Evolutionary conservation across 352 stramenopile species (phyloP).

Genomic region (Globisporangium nagaii): DNA sequence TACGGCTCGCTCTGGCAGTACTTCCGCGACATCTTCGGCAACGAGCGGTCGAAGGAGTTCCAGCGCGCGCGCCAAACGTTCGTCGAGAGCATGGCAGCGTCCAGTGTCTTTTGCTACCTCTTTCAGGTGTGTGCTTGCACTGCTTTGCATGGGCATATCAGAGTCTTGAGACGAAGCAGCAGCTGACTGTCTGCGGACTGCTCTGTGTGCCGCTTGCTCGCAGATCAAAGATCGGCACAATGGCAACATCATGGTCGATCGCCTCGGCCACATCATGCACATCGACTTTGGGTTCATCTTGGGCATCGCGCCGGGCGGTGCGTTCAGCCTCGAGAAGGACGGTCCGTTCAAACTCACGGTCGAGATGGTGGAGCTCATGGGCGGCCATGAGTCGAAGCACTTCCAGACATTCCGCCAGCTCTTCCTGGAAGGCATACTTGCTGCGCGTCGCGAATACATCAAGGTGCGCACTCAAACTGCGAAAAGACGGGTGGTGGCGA

Average conservation of each 20-base stretch:
- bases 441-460: slow-evolving; percentile 74
- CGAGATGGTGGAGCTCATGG: slow-evolving; percentile 93
- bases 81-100: slow-evolving; percentile 86
- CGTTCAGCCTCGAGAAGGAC: slow-evolving; percentile 89
- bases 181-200: too few relatives aligned
- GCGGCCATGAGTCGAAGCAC: slow-evolving; percentile 55
- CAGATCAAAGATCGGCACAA: slow-evolving; percentile 95
- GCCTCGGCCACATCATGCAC: slow-evolving; percentile 88
- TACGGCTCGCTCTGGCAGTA: slow-evolving; percentile 45
- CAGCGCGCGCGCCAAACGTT: slow-evolving; percentile 85
- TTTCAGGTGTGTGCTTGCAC: too few relatives aligned
- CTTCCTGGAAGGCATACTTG: slow-evolving; percentile 91
- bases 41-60: slow-evolving; percentile 40
- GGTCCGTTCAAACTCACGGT: slow-evolving; percentile 94
- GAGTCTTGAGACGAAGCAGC: too few relatives aligned
- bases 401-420: slow-evolving; percentile 83
- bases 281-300: slow-evolving; percentile 98
- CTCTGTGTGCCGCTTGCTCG: neutral
- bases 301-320: slow-evolving; percentile 89
- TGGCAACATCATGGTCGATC: slow-evolving; percentile 95
- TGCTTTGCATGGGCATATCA: too few relatives aligned
- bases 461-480: slow-evolving; percentile 47
- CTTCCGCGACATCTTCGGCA: slow-evolving; percentile 64
- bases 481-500: too few relatives aligned
- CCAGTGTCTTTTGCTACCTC: slow-evolving; percentile 92